Evolutionary conservation across 805 yeast genomes (phyloP), one percentile per base, ranked within the genome.

Genomic region (Hanseniaspora vineae): DNA sequence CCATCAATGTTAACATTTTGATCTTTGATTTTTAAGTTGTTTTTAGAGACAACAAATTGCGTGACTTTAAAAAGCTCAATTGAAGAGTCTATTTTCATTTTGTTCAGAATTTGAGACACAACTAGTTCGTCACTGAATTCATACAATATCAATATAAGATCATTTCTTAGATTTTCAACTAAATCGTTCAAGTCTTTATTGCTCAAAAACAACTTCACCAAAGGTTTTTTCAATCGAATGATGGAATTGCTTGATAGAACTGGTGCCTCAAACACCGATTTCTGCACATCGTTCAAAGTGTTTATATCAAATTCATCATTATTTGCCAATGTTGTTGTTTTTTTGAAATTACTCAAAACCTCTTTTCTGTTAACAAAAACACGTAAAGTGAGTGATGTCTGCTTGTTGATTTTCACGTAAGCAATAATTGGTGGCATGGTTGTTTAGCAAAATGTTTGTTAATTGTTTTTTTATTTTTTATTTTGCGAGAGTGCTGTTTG

Each of bases 191-290:
- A 55, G 46, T 63, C 67, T n/a, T 51, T 49, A 43, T 59, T 57
- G 3, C 66, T 62, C 3, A 63, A 52, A 44, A 56, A 59, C 18
- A 63, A 54, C 29, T 56, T 55, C 1, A 58, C 55, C 1, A 48
- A 46, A 1, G 65, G 61, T 3, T 66, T 60, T 47, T 58, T 61
- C 45, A 63, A 51, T 18, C 61, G 52, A 1, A 63, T 54, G 2
- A 63, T 60, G 3, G 67, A 62, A 50, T 62, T 63, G 42, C 58
- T 63, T 1, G 67, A 59, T n/a, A 62, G 49, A 12, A 63, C 46
- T 0, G 67, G 67, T 4, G 66, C 60, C 31, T 63, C 62, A 42
- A 63, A 59, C 4, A 58, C 46, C 1, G 62, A 49, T 6, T 54
- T 46, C 17, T 50, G 49, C 45, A 17, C 6, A 12, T 18, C 43